Evolutionary conservation across 139 green algal genomes (phyloP), one percentile per base, ranked within the genome.

Genomic region (Raphidocelis subcapitata): DNA sequence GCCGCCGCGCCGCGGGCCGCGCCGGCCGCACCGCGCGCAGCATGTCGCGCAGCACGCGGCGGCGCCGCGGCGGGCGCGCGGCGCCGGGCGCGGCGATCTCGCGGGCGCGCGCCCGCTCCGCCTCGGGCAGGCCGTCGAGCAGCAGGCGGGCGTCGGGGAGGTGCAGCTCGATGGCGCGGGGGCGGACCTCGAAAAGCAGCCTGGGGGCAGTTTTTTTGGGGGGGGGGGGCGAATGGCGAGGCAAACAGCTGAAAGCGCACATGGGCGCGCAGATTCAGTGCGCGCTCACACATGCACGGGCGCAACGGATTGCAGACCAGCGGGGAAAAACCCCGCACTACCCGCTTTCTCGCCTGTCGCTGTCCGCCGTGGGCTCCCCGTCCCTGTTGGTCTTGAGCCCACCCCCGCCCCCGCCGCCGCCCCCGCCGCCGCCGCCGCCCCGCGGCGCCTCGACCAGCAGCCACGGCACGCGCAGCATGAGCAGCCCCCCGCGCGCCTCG

Each of bases 381-480:
- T 72, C 72, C 29, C 72, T 72, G 51, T 78, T 78, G 56, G 35
- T 67, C 72, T 72, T 72, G 51, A 72, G 35, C 35, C 54, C 52
- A 2, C 80, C 46, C 3, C 56, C 52, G 2, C n/a, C n/a, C n/a
- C n/a, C n/a, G n/a, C n/a, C n/a, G n/a, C n/a, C n/a, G n/a, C n/a
- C n/a, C n/a, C n/a, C n/a, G n/a, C n/a, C n/a, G n/a, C n/a, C n/a
- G n/a, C n/a, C n/a, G n/a, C n/a, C n/a, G n/a, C n/a, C n/a, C n/a
- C n/a, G n/a, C n/a, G n/a, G n/a, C n/a, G 31, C 80, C 67, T 67
- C 55, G 49, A 81, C 21, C 23, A 62, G 67, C 37, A 87, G 32
- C 82, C 82, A 87, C 24, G 82, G 82, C 21, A 81, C 69, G 29
- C 82, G 74, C 78, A 87, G 62, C 64, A 83, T 73, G 37, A 62